Evolutionary conservation across 2,329 filamentous ascomycete species (phyloP).

Genomic region (Ceratocystis cacaofunesta): DNA sequence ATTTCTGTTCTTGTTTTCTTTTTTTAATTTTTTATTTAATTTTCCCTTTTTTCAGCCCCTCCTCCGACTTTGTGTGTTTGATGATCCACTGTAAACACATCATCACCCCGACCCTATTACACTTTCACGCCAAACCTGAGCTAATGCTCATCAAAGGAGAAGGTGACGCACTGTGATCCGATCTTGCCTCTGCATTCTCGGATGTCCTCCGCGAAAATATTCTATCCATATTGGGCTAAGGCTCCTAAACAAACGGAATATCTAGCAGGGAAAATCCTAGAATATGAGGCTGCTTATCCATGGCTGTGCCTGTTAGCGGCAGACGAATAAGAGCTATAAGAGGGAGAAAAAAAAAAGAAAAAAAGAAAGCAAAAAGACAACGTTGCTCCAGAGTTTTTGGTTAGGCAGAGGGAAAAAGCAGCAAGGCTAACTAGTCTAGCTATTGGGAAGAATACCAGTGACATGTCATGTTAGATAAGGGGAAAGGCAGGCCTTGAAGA

Average conservation of each 20-base stretch:
- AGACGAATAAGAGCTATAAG: neutral
- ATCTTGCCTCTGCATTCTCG: conserved; percentile 1
- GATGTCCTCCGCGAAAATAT: neutral
- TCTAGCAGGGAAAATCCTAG: neutral
- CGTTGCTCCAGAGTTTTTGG: neutral
- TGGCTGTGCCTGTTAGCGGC: neutral
- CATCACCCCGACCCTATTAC: neutral
- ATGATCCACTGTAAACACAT: conserved; percentile 2
- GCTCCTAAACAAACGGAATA: neutral
- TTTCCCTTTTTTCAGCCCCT: neutral
- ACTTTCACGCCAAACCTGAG: neutral
- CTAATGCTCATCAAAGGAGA: conserved; percentile 1
- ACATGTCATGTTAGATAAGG: neutral
- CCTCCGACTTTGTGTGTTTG: conserved; percentile 1
- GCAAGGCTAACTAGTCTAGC: neutral
- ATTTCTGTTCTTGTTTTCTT: neutral
- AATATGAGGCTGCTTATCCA: neutral
- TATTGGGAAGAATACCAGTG: neutral
- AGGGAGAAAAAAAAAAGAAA: neutral
- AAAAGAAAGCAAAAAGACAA: neutral
- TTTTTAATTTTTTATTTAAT: neutral
- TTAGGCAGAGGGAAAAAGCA: neutral
- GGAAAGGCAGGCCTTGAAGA: neutral
- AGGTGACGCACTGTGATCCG: neutral
- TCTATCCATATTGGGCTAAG: neutral